Base-by-base conservation (phyloP, 78 protist genomes). In the Diacronema lutheri region DNA sequence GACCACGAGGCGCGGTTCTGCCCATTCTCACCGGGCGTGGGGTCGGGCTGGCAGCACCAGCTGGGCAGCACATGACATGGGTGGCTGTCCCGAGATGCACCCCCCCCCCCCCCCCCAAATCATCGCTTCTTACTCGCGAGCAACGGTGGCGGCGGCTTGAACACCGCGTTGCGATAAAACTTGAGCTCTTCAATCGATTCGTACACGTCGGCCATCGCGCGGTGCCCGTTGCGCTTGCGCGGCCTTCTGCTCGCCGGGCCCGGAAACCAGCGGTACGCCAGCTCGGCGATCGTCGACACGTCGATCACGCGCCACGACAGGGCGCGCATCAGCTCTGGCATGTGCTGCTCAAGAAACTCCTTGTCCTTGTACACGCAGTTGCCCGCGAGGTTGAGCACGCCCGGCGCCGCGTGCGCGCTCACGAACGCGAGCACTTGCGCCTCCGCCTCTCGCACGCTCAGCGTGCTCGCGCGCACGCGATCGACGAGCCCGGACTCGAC, bases 321-420 rank as follows among this genome's bases (percentile, higher is more conserved):
- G 62, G 4, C 25, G 25, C 4, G 23, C 62, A 21, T 57, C 81
- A 76, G 41, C 69, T 3, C 5, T 11, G 85, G 85, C 55, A 46
- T 65, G 66, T 65, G 2, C 41, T 7, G 56, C 16, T 26, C 46
- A 1, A 81, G 41, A 9, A 55, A 81, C 44, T 29, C 40, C 26
- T n/a, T 81, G 62, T 81, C 85, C 44, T 23, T 40, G 66, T 81
- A 60, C 44, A 81, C 69, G 26, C 40, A 4, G 35, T 81, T 81
- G 29, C 85, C 85, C 40, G 71, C 85, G 33, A 81, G 50, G 16
- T 21, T 7, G n/a, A 16, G 19, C 41, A 0, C 4, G 26, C 68
- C 71, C 7, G 12, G 19, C 40, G 12, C 13, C 13, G 23, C 5
- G 37, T 81, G 19, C 60, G 4, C 14, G 4, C 7, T 6, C 35